Percentiles rank a stretch among this genome's conserved stretches.
Evolutionary conservation across 1,284 basidiomycete species (phyloP).

Genomic region (Vanrija humicola): DNA sequence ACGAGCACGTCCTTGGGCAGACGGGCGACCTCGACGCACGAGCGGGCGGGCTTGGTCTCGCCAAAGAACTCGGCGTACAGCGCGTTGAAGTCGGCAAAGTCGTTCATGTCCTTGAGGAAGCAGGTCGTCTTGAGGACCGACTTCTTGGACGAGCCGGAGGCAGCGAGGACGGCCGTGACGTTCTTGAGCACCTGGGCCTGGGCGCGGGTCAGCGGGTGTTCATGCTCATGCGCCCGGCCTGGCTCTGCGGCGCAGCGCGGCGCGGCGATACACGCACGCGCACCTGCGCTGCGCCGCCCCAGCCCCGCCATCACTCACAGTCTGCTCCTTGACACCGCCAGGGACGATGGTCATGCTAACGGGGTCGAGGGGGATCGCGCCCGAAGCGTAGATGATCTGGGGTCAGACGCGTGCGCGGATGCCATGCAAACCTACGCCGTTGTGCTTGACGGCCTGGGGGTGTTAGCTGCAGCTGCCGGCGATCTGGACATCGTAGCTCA

Average conservation of each 20-base stretch:
- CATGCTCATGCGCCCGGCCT: too few species aligned
- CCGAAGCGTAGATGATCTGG: conserved; percentile 75
- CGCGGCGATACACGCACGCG: too few species aligned
- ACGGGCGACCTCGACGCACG: conserved; percentile 76
- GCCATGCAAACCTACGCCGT: conserved; percentile 53
- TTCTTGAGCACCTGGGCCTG: conserved; percentile 78
- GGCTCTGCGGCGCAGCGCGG: too few species aligned
- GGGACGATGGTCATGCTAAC: conserved; percentile 66
- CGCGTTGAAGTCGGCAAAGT: conserved; percentile 78
- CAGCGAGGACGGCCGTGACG: conserved; percentile 76
- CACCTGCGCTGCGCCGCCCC: neutral
- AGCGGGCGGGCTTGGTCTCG: conserved; percentile 87
- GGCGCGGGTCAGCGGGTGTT: neutral
- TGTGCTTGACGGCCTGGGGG: conserved; percentile 73
- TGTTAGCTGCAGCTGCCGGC: conserved; percentile 8
- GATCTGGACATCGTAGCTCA: conserved; percentile 3
- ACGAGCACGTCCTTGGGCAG: conserved; percentile 76
- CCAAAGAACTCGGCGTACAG: conserved; percentile 74
- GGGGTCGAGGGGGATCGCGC: conserved; percentile 83
- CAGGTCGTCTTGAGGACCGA: conserved; percentile 86
- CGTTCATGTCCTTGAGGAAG: conserved; percentile 88
- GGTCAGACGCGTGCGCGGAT: neutral
- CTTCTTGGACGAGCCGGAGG: conserved; percentile 68
- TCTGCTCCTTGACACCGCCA: conserved; percentile 79
- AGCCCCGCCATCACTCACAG: conserved; percentile 48